These are phyloP conservation scores for Neocallimastix lanati DNA, from an alignment of 192 early-diverging fungal genomes.

Conservation along the genomic window DNA sequence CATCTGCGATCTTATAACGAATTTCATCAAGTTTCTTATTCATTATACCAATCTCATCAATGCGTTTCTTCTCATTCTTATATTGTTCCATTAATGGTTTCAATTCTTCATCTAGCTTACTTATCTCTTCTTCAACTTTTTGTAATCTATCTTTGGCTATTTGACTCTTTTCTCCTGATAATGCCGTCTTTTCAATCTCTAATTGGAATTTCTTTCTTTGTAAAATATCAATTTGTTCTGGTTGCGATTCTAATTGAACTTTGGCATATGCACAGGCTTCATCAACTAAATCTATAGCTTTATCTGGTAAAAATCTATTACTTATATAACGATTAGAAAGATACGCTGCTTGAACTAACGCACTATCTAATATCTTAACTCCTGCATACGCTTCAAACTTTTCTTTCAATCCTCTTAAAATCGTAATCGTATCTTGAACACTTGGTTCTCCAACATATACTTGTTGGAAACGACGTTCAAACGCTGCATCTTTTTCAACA, in stretches of 20 bases:
- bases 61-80: slow-evolving; percentile 62
- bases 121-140: slow-evolving; percentile 67
- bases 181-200: slow-evolving; percentile 85
- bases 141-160: slow-evolving; percentile 54
- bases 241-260: slow-evolving; percentile 91
- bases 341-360: slow-evolving; percentile 53
- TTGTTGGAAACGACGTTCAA: too few relatives aligned
- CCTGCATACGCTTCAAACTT: too few relatives aligned
- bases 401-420: too few relatives aligned
- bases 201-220: slow-evolving; percentile 82
- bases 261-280: slow-evolving; percentile 89
- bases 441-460: too few relatives aligned
- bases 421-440: too few relatives aligned
- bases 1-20: slow-evolving; percentile 67
- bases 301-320: slow-evolving; percentile 58
- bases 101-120: slow-evolving; percentile 63
- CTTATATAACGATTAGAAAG: slow-evolving; percentile 61
- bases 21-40: slow-evolving; percentile 77
- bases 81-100: slow-evolving; percentile 74
- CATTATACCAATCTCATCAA: slow-evolving; percentile 72
- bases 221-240: slow-evolving; percentile 88
- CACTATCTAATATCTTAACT: slow-evolving; percentile 84
- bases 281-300: slow-evolving; percentile 72
- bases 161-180: slow-evolving; percentile 81
- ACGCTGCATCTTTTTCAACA: too few relatives aligned